Percentiles rank a stretch among this genome's conserved stretches.
These are phyloP conservation scores for Russula lepida DNA, from an alignment of 768 basidiomycete genomes.

Conservation along the genomic window DNA sequence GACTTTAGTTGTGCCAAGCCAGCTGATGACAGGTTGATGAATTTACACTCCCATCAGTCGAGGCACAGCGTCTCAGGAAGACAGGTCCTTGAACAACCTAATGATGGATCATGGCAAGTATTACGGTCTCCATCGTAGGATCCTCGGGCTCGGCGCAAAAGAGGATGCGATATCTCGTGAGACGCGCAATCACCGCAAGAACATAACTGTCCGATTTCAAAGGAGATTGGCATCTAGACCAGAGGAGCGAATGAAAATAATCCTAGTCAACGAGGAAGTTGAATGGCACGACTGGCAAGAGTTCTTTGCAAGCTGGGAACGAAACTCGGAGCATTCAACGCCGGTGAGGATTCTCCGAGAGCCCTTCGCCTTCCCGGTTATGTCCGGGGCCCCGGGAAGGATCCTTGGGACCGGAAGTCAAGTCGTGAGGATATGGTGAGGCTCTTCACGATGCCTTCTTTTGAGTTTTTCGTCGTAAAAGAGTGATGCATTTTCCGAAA, in stretches of 20 bases:
- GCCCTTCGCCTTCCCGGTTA: neutral
- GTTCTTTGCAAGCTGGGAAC: neutral
- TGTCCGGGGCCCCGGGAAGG: neutral
- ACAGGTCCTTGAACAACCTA: neutral
- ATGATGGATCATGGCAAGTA: neutral
- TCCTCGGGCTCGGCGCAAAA: slow-evolving; percentile 10
- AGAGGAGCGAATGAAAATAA: neutral
- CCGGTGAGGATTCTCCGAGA: neutral
- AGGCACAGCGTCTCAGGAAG: neutral
- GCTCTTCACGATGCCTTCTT: neutral
- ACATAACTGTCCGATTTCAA: slow-evolving; percentile 15
- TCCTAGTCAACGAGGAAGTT: slow-evolving; percentile 3
- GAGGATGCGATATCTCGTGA: neutral
- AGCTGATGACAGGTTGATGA: neutral
- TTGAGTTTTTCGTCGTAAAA: neutral
- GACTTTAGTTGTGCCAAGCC: neutral
- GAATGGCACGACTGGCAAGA: neutral
- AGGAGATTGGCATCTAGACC: slow-evolving; percentile 10
- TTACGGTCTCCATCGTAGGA: slow-evolving; percentile 5
- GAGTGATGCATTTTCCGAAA: neutral
- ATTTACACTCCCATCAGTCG: neutral
- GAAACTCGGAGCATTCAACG: neutral
- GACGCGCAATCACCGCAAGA: slow-evolving; percentile 13
- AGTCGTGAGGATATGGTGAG: neutral
- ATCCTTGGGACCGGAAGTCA: neutral